Percentiles rank a stretch among this genome's conserved stretches.
Conservation (phyloP, 257 asterid species). For the Capsicum rhomboideum region DNA sequence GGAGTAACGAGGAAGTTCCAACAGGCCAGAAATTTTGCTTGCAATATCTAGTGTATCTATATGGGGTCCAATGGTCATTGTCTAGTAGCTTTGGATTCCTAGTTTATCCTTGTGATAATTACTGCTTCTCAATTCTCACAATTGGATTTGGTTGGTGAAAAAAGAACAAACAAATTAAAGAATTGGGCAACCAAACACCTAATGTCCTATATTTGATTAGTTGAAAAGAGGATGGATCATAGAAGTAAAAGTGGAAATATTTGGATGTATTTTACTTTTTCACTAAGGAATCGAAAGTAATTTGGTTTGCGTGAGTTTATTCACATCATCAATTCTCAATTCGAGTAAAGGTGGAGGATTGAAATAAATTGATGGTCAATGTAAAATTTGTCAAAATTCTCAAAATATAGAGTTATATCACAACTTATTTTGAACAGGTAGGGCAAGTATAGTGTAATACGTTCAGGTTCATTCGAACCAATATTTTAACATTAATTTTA, state of each 20-base stretch:
- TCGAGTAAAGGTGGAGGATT: rapidly evolving
- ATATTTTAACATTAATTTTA: no score
- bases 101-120: not conserved
- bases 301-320: not conserved
- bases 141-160: not conserved
- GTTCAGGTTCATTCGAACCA: no score
- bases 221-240: not conserved
- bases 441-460: no score
- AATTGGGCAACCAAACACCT: not conserved
- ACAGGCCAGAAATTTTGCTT: not conserved
- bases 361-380: not conserved
- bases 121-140: not conserved
- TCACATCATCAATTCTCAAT: not conserved
- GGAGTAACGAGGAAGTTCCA: not conserved
- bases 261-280: not conserved
- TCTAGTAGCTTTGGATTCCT: not conserved
- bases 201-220: not conserved
- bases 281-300: not conserved
- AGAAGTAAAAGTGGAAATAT: not conserved
- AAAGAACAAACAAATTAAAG: not conserved
- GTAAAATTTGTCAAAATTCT: not conserved
- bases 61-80: not conserved
- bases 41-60: not conserved
- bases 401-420: no score
- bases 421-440: no score